phyloP scores from a whole-genome alignment of 352 stramenopile species.

The Globisporangium emineosum region DNA sequence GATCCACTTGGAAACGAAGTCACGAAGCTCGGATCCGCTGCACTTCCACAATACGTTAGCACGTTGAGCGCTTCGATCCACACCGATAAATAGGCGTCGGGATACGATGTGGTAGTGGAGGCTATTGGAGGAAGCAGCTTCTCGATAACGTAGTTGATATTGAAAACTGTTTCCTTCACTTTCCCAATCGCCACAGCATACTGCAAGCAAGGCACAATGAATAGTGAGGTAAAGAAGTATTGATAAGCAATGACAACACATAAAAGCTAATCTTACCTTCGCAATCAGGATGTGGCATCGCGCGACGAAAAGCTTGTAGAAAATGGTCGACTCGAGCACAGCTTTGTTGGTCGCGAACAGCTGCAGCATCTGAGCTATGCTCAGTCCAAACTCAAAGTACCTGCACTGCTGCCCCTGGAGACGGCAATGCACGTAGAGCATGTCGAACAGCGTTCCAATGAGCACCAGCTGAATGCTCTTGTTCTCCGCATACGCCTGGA shows the following conservation, averaged over 20 bases:
- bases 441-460: slow-evolving; percentile 60
- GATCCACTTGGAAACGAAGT: slow-evolving; percentile 6
- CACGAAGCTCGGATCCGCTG: slow-evolving; percentile 20
- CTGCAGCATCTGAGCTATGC: slow-evolving; percentile 53
- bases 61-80: slow-evolving; percentile 63
- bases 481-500: slow-evolving; percentile 35
- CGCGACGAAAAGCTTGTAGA: slow-evolving; percentile 51
- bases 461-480: slow-evolving; percentile 44
- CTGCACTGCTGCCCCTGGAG: slow-evolving; percentile 53
- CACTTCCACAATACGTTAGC: slow-evolving; percentile 40
- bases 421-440: slow-evolving; percentile 62
- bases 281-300: slow-evolving; percentile 59
- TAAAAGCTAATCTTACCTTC: slow-evolving; percentile 38
- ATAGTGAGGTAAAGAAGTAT: no score
- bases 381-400: slow-evolving; percentile 63
- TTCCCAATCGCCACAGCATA: slow-evolving; percentile 58
- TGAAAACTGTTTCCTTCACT: slow-evolving; percentile 41
- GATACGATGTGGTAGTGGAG: slow-evolving; percentile 31
- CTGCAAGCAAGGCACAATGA: slow-evolving; percentile 25
- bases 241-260: neutral
- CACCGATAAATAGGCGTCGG: slow-evolving; percentile 43
- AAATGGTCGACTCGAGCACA: slow-evolving; percentile 38
- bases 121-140: slow-evolving; percentile 40
- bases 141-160: slow-evolving; percentile 53
- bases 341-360: slow-evolving; percentile 50